A percentile compares a stretch with the other conserved stretches of the same genome.
phyloP scores from a whole-genome alignment of 2,329 filamentous ascomycete species.

The Nemania diffusa region DNA sequence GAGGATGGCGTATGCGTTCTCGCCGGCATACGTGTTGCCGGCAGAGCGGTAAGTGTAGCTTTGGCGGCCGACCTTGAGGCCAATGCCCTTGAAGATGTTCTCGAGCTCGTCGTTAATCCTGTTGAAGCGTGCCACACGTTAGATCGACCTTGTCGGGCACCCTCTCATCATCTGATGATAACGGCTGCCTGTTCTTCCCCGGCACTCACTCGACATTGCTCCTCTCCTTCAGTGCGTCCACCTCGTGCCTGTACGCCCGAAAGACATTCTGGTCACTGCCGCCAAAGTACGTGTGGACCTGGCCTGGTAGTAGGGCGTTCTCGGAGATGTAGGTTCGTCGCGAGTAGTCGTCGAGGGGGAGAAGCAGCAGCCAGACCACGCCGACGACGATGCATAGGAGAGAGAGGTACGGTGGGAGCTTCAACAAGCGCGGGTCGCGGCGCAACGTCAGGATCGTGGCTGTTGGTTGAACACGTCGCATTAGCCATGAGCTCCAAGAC shows the following conservation, averaged over 20 bases:
- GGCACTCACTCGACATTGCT: constrained; percentile 64
- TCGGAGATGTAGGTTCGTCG: constrained; percentile 95
- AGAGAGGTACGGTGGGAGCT: constrained; percentile 88
- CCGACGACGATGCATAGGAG: constrained; percentile 86
- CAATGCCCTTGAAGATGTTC: constrained; percentile 78
- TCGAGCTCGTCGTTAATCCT: constrained; percentile 77
- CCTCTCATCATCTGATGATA: neutral
- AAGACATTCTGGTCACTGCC: constrained; percentile 97
- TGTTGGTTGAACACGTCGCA: constrained; percentile 45
- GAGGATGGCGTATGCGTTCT: constrained; percentile 94
- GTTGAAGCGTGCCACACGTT: constrained; percentile 17
- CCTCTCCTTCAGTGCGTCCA: constrained; percentile 69
- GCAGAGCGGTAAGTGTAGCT: constrained; percentile 86
- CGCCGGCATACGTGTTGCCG: constrained; percentile 77
- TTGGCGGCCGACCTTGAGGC: constrained; percentile 88
- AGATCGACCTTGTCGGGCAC: constrained; percentile 17
- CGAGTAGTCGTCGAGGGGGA: constrained; percentile 91
- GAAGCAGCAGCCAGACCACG: constrained; percentile 86
- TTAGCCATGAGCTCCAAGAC: constrained; percentile 32
- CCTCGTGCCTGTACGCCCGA: constrained; percentile 86
- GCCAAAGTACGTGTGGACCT: constrained; percentile 97
- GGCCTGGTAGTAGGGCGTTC: constrained; percentile 92
- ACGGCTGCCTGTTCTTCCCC: neutral
- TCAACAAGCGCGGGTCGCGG: constrained; percentile 82
- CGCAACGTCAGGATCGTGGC: constrained; percentile 75